Conservation (phyloP, 352 stramenopile species). For the Hyaloperonospora brassicae region DNA sequence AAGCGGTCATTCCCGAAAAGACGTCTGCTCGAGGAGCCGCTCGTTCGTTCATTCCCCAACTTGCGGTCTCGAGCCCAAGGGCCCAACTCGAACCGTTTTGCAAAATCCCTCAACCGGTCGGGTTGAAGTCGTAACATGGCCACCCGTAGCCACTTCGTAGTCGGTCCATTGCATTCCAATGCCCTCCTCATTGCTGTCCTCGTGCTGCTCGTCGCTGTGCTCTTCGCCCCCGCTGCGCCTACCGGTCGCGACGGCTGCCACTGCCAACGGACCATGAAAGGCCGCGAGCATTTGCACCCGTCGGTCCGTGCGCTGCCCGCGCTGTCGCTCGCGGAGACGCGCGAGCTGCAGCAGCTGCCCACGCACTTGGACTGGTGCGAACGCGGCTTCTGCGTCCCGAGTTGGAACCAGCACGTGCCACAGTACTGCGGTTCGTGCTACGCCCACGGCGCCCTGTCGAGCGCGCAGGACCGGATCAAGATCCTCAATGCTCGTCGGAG, state of each 20-base stretch:
- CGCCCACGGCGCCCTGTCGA: slow-evolving; percentile 35
- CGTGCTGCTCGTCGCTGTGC: slow-evolving; percentile 8
- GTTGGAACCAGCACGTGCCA: slow-evolving; percentile 77
- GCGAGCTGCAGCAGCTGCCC: slow-evolving; percentile 37
- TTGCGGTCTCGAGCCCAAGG: too few relatives aligned
- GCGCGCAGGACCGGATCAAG: slow-evolving; percentile 59
- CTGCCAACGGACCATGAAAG: slow-evolving; percentile 70
- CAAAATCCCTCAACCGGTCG: too few relatives aligned
- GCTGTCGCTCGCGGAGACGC: slow-evolving; percentile 31
- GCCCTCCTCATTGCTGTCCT: too few relatives aligned
- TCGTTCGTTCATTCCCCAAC: too few relatives aligned
- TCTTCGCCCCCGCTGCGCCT: slow-evolving; percentile 5
- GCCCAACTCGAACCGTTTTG: too few relatives aligned
- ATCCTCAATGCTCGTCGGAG: slow-evolving; percentile 54
- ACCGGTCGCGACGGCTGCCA: slow-evolving; percentile 25
- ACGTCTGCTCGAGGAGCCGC: too few relatives aligned
- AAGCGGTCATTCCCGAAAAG: too few relatives aligned
- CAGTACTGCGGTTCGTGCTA: slow-evolving; percentile 84
- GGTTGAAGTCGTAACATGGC: too few relatives aligned
- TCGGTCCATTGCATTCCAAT: too few relatives aligned
- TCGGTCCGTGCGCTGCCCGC: slow-evolving; percentile 32
- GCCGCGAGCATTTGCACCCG: slow-evolving; percentile 59
- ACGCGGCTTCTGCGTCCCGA: slow-evolving; percentile 62
- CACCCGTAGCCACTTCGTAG: too few relatives aligned
- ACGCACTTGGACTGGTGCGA: slow-evolving; percentile 89